Conservation (phyloP, 1,284 basidiomycete species). For the Ustilago nuda region DNA sequence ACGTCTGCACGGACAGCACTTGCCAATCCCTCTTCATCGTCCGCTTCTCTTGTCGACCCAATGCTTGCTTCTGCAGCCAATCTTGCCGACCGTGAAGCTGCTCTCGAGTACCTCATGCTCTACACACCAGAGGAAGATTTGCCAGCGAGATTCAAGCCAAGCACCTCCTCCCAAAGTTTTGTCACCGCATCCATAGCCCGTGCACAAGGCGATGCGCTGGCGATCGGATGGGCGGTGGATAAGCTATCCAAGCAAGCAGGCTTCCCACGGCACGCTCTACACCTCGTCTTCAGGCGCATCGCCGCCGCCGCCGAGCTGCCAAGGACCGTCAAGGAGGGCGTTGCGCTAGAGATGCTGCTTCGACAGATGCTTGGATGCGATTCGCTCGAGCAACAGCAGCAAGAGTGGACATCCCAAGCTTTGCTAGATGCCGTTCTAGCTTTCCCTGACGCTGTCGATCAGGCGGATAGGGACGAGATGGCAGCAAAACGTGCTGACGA, state of each 20-base stretch:
- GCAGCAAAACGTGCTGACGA: conserved; percentile 76
- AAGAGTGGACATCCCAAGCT: conserved; percentile 34
- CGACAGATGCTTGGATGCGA: conserved; percentile 44
- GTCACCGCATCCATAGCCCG: conserved; percentile 73
- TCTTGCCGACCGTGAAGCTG: conserved; percentile 73
- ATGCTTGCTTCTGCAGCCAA: conserved; percentile 56
- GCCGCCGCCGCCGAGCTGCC: conserved; percentile 17
- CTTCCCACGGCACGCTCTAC: conserved; percentile 81
- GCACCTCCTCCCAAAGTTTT: conserved; percentile 77
- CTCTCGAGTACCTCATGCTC: conserved; percentile 80
- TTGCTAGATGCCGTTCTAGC: conserved; percentile 23
- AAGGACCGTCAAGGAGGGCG: conserved; percentile 35
- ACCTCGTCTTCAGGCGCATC: conserved; percentile 71
- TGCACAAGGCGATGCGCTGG: conserved; percentile 74
- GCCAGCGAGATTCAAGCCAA: conserved; percentile 72
- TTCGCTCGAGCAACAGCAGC: conserved; percentile 6
- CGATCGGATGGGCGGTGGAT: conserved; percentile 84
- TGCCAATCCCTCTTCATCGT: conserved; percentile 16
- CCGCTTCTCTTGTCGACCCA: conserved; percentile 37
- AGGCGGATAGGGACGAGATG: conserved; percentile 56
- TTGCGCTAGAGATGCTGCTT: conserved; percentile 54
- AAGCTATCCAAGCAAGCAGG: conserved; percentile 85
- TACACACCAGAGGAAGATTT: conserved; percentile 83
- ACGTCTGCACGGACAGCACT: conserved; percentile 49
- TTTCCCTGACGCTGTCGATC: conserved; percentile 13